Conservation (phyloP, 2,329 filamentous ascomycete species). For the Lasiodiplodia sp. region DNA sequence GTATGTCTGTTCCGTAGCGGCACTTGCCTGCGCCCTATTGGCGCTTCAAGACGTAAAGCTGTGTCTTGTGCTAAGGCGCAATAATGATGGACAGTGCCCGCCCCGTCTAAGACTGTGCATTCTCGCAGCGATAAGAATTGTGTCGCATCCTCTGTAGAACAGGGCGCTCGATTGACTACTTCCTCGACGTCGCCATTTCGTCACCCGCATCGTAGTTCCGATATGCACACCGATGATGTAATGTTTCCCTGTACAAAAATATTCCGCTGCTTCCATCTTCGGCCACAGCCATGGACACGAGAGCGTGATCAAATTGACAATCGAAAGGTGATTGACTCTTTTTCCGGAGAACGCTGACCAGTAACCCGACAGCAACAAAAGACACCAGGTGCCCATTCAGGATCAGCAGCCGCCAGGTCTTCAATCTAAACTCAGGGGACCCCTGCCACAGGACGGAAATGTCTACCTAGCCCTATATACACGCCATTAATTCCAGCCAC, state of each 20-base stretch:
- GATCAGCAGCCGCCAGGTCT: constrained; percentile 62
- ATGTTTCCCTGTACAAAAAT: constrained; percentile 5
- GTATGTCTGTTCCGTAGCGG: background rate
- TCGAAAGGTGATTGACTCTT: constrained; percentile 3
- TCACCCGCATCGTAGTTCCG: background rate
- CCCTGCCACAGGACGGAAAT: constrained; percentile 67
- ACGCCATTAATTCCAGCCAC: constrained; percentile 66
- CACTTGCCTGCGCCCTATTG: background rate
- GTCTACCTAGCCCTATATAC: constrained; percentile 70
- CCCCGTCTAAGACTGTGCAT: background rate
- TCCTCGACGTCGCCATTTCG: constrained; percentile 12
- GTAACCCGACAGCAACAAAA: constrained; percentile 20
- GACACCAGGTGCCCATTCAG: constrained; percentile 31
- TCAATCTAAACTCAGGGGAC: constrained; percentile 63
- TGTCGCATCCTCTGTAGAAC: background rate
- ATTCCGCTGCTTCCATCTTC: background rate
- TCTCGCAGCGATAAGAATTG: background rate
- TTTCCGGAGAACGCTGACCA: too few relatives aligned
- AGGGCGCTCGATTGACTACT: background rate
- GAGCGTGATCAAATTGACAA: constrained; percentile 17
- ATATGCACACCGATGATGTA: constrained; percentile 13
- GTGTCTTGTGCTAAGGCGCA: background rate
- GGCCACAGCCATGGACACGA: background rate
- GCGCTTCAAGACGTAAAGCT: background rate
- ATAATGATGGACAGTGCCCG: too few relatives aligned